These are phyloP conservation scores for Cercospora beticola DNA, from an alignment of 2,329 filamentous ascomycete genomes.

Conservation along the genomic window DNA sequence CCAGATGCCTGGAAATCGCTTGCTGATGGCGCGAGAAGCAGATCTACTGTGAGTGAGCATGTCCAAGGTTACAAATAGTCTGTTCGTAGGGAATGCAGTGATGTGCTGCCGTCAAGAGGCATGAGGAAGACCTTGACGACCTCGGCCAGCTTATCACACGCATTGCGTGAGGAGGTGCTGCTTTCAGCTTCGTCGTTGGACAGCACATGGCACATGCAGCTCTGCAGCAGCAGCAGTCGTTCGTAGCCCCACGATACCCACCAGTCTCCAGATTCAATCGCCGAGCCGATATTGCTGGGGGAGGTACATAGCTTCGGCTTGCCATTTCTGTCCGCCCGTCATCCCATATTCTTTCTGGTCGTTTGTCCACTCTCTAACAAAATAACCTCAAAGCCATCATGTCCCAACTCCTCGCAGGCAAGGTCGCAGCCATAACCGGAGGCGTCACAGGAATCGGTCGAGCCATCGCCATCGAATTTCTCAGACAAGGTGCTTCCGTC, in stretches of 20 bases:
- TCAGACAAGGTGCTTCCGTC: conserved; percentile 74
- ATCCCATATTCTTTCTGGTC: background rate
- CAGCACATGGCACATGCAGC: background rate
- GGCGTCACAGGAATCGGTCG: conserved; percentile 83
- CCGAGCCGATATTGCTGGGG: background rate
- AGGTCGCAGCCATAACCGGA: conserved; percentile 82
- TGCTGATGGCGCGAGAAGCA: background rate
- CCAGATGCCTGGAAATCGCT: background rate
- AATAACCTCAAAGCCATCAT: background rate
- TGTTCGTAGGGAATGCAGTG: background rate
- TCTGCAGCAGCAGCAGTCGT: background rate
- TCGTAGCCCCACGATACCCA: background rate
- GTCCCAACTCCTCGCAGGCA: conserved; percentile 55
- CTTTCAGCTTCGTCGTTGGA: background rate
- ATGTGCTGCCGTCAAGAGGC: background rate
- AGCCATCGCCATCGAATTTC: conserved; percentile 76
- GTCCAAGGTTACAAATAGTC: background rate
- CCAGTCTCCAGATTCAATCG: background rate
- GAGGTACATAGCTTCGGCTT: background rate
- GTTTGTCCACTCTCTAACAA: background rate
- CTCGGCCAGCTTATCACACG: background rate
- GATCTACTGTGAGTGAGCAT: background rate
- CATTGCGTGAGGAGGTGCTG: background rate
- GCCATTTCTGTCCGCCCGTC: background rate
- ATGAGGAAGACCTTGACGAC: background rate